Percentiles rank a stretch among this genome's conserved stretches.
These are phyloP conservation scores for Dryadomyces sulphureus DNA, from an alignment of 2,329 filamentous ascomycete species.

Conservation along the genomic window DNA sequence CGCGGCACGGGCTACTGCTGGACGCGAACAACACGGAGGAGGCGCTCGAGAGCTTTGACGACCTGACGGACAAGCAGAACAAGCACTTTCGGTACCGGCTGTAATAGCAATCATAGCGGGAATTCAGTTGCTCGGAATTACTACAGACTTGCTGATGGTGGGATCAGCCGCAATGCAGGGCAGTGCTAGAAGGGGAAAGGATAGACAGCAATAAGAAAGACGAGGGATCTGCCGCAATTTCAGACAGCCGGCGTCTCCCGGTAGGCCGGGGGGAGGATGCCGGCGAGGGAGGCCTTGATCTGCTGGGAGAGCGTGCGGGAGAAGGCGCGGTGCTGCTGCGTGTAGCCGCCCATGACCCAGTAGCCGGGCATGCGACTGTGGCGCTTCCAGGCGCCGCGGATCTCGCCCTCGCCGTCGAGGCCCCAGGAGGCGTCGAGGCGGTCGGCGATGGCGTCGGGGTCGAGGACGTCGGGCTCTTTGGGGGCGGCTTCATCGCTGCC, in stretches of 20 bases:
- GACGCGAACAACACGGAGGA: constrained; percentile 3
- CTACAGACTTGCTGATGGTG: too few relatives aligned
- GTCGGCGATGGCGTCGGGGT: neutral
- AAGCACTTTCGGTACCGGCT: constrained; percentile 9
- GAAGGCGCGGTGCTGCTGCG: constrained; percentile 19
- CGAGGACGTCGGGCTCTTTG: neutral
- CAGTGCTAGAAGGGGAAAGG: too few relatives aligned
- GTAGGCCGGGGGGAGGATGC: constrained; percentile 1
- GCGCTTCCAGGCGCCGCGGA: constrained; percentile 1
- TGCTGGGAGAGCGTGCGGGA: constrained; percentile 18
- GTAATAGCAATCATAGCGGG: too few relatives aligned
- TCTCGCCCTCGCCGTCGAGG: constrained; percentile 1
- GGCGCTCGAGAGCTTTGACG: constrained; percentile 8
- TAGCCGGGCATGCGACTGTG: neutral
- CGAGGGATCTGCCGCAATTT: too few relatives aligned
- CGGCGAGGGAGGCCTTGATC: constrained; percentile 16
- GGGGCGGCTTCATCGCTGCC: neutral
- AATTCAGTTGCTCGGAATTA: too few relatives aligned
- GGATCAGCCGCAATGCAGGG: too few relatives aligned
- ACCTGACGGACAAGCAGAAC: constrained; percentile 11
- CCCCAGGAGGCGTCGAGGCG: constrained; percentile 1
- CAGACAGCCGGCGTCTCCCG: neutral
- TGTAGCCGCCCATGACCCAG: constrained; percentile 20
- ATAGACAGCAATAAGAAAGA: too few relatives aligned
- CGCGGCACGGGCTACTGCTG: constrained; percentile 3